Base-by-base conservation (phyloP, 257 asterid species). In the Fraxinus pennsylvanica region DNA sequence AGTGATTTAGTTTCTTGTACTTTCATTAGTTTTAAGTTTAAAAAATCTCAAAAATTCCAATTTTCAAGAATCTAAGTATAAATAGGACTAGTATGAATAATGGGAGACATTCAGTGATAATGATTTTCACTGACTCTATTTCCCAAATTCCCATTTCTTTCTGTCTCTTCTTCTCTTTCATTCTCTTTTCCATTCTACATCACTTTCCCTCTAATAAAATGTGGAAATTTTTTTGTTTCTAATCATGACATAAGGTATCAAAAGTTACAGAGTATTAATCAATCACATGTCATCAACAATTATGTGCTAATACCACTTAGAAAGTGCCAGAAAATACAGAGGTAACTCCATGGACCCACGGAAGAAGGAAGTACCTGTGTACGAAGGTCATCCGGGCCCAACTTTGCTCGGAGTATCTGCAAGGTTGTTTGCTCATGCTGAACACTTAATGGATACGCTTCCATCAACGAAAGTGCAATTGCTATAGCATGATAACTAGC, bases 401-500 rank as follows among this genome's bases (percentile, higher is more conserved):
- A 90, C 92, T 93, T 93, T 67, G 96, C 91, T 63, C 96, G 86
- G 80, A 93, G 91, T 73, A 93, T 93, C 81, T 90, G 94, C 79
- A 93, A 87, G 72, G 98, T 93, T 76, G 97, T 93, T 78, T 93
- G 98, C 81, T 93, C 98, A 57, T 93, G 98, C 86, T 93, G 98
- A 88, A 93, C 97, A 81, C 98, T 93, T 79, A 93, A 84, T 66
- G 98, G 97, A 83, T 91, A 93, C 76, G 98, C 98, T 86, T 93
- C 98, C 98, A 93, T 93, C 94, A 93, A 85, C 29, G 98, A 93
- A 70, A 93, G 92, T 70, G 98, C 98, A 79, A 93, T 93, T 71
- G 98, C 98, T 36, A 93, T 93, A 74, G 98, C 98, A 82, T 93
- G 98, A 78, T 93, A 93, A 85, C 98, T 93, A 74, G 98, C 98